Percentiles rank a stretch among this genome's conserved stretches.
Conservation (phyloP, 495 filamentous ascomycete genomes). For the Durotheca rogersii region DNA sequence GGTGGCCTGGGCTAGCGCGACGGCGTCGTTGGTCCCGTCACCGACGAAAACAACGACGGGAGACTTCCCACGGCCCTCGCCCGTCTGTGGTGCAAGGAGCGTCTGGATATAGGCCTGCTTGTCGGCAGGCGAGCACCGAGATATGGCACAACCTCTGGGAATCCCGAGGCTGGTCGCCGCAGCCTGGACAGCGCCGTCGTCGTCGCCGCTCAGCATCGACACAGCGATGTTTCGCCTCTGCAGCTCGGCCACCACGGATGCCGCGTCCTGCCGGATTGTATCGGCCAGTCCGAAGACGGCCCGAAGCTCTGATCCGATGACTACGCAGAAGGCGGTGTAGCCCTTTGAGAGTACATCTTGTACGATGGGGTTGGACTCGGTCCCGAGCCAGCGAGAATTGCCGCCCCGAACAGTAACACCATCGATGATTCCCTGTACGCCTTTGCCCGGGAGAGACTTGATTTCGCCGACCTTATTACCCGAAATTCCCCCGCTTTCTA, state of each 20-base stretch:
- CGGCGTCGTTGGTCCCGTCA: conserved; percentile 80
- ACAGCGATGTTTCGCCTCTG: conserved; percentile 57
- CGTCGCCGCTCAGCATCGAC: conserved; percentile 71
- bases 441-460: conserved; percentile 52
- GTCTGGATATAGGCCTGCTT: conserved; percentile 62
- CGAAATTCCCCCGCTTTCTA: conserved; percentile 38
- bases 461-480: conserved; percentile 42
- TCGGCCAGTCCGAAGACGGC: conserved; percentile 64
- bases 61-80: conserved; percentile 15
- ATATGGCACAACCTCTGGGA: conserved; percentile 44
- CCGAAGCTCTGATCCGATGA: conserved; percentile 48
- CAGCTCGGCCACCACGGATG: conserved; percentile 49
- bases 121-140: conserved; percentile 58
- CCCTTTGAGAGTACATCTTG: conserved; percentile 46
- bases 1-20: conserved; percentile 69
- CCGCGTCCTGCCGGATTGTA: conserved; percentile 58
- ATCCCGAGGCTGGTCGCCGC: conserved; percentile 59
- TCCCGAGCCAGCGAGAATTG: conserved; percentile 62
- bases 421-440: conserved; percentile 41
- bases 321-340: conserved; percentile 65
- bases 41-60: conserved; percentile 66
- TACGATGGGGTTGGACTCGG: conserved; percentile 42
- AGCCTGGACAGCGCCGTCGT: conserved; percentile 56
- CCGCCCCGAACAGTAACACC: conserved; percentile 55
- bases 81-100: conserved; percentile 25